Evolutionary conservation across 352 stramenopile species (phyloP).

Genomic region (Globisporangium barbulae): DNA sequence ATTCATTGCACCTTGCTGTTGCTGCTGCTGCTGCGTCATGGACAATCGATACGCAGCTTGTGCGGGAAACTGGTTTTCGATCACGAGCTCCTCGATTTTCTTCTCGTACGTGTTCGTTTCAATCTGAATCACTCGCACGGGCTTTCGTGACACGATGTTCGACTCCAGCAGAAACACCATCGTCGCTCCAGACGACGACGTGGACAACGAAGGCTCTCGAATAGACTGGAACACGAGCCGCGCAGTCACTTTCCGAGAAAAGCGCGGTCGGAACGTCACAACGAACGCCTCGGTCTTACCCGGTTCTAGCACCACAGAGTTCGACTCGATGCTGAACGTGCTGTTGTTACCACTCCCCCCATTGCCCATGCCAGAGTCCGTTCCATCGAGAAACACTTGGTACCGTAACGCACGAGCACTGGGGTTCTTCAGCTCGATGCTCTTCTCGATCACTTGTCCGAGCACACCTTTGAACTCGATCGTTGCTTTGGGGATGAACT

Average conservation of each 20-base stretch:
- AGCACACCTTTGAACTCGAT: conserved; percentile 91
- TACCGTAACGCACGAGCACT: conserved; percentile 82
- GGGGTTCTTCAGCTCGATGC: conserved; percentile 93
- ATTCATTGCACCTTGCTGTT: neutral
- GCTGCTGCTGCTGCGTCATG: conserved; percentile 47
- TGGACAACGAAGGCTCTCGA: conserved; percentile 29
- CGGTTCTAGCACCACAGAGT: conserved; percentile 70
- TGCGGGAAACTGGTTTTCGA: conserved; percentile 86
- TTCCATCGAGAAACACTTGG: conserved; percentile 83
- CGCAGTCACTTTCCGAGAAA: conserved; percentile 84
- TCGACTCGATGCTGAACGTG: conserved; percentile 77
- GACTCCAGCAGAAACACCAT: conserved; percentile 91
- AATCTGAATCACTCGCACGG: conserved; percentile 77
- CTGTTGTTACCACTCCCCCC: conserved; percentile 15
- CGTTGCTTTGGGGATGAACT: conserved; percentile 91
- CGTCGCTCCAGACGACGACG: conserved; percentile 39
- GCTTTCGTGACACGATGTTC: conserved; percentile 72
- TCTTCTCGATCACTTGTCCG: conserved; percentile 87
- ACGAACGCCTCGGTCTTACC: conserved; percentile 69
- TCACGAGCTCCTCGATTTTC: conserved; percentile 65
- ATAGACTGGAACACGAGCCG: conserved; percentile 86
- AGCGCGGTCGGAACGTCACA: conserved; percentile 80
- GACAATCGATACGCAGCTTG: conserved; percentile 71
- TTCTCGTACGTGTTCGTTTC: conserved; percentile 81
- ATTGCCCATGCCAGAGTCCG: neutral